Conservation (phyloP, 257 asterid species). For the Gentiana dahurica region DNA sequence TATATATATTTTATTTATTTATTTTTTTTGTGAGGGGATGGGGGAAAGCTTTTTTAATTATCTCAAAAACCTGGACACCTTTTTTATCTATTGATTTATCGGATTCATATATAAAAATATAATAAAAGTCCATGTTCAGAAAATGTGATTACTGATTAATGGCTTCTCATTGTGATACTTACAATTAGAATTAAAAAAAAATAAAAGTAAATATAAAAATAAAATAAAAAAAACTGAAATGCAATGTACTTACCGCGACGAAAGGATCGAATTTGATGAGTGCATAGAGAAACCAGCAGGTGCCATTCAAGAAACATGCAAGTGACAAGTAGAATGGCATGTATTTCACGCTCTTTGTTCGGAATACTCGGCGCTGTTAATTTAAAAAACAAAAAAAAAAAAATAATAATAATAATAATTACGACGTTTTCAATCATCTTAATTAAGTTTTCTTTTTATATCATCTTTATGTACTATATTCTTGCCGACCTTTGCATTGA, state of each 20-base stretch:
- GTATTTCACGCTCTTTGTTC: slow-evolving; percentile 70
- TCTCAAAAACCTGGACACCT: no score
- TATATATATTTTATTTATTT: no score
- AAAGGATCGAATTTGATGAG: slow-evolving; percentile 45
- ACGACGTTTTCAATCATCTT: background rate
- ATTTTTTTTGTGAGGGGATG: no score
- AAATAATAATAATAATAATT: background rate
- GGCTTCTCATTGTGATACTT: background rate
- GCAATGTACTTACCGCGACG: slow-evolving; percentile 32
- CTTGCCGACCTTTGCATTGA: no score
- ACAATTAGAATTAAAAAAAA: no score
- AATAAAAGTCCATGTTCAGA: no score
- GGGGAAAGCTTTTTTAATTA: no score
- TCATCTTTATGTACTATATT: no score
- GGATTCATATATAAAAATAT: no score
- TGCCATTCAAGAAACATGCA: slow-evolving; percentile 54
- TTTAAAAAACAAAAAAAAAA: background rate
- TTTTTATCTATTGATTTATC: no score
- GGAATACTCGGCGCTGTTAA: slow-evolving; percentile 46
- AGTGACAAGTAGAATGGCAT: slow-evolving; percentile 68
- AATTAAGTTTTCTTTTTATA: no score
- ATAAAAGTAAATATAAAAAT: background rate
- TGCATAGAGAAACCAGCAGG: slow-evolving; percentile 55
- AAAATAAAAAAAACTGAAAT: background rate
- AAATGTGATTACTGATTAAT: background rate